These are phyloP conservation scores for Nicotiana obtusifolia DNA, from an alignment of 257 asterid genomes.

Conservation along the genomic window DNA sequence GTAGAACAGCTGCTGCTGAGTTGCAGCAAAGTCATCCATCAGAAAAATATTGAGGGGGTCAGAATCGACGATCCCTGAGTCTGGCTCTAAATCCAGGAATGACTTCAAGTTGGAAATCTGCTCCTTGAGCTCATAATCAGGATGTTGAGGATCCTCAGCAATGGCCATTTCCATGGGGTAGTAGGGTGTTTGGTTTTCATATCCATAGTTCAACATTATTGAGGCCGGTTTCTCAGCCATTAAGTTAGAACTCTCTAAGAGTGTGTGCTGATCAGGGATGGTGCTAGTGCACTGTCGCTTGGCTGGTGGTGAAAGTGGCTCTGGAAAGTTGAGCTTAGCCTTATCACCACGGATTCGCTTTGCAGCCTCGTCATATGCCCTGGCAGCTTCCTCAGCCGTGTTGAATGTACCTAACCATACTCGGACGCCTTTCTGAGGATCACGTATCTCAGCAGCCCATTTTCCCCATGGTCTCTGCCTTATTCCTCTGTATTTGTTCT, in stretches of 20 bases:
- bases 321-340: constrained; percentile 76
- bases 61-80: constrained; percentile 24
- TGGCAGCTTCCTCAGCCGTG: constrained; percentile 70
- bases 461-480: constrained; percentile 92
- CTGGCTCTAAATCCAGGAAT: constrained; percentile 50
- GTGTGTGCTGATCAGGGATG: constrained; percentile 15
- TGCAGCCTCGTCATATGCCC: constrained; percentile 76
- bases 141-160: not conserved
- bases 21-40: constrained; percentile 42
- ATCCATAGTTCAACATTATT: constrained; percentile 1
- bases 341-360: constrained; percentile 68
- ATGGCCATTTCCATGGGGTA: constrained; percentile 14
- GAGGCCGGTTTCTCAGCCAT: not conserved
- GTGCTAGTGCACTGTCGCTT: constrained; percentile 34
- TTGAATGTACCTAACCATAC: constrained; percentile 83
- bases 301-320: constrained; percentile 15
- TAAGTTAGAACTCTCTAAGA: constrained; percentile 8
- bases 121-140: constrained; percentile 30
- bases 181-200: constrained; percentile 21
- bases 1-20: constrained; percentile 24
- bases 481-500: constrained; percentile 69
- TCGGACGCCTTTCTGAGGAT: constrained; percentile 59
- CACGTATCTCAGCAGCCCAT: constrained; percentile 95
- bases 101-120: constrained; percentile 55
- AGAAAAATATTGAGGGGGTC: constrained; percentile 40